Conservation (phyloP, 176 grass and related monocot species). For the Guadua angustifolia region DNA sequence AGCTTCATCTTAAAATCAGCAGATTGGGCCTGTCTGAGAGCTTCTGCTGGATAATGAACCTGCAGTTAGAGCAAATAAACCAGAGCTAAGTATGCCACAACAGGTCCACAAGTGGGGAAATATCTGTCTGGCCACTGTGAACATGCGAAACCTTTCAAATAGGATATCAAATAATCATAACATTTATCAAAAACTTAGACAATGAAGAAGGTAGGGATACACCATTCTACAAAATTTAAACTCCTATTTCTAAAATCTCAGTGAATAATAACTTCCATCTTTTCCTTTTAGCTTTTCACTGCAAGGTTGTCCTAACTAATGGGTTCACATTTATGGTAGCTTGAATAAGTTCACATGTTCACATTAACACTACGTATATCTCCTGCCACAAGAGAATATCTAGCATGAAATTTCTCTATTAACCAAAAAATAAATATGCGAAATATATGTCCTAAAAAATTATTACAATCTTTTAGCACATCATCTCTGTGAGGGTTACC, state of each 20-base stretch:
- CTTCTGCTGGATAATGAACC: conserved; percentile 93
- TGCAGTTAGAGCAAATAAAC: conserved; percentile 48
- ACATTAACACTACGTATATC: background rate
- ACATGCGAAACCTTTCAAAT: background rate
- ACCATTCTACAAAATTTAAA: background rate
- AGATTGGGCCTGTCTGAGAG: conserved; percentile 63
- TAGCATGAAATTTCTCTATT: background rate
- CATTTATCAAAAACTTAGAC: background rate
- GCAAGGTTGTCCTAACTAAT: background rate
- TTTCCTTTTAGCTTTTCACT: conserved; percentile 15
- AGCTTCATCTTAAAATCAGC: conserved; percentile 67
- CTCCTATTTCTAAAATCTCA: background rate
- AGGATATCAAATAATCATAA: conserved; percentile 21
- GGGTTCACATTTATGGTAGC: background rate
- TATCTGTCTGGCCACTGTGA: conserved; percentile 27
- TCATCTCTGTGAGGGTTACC: conserved; percentile 53
- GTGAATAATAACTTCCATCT: background rate
- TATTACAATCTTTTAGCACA: too few relatives aligned
- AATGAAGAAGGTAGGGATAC: background rate
- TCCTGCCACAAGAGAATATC: background rate
- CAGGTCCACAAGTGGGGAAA: too few relatives aligned
- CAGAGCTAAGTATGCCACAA: background rate
- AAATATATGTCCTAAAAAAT: too few relatives aligned
- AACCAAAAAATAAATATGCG: too few relatives aligned
- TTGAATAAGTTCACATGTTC: conserved; percentile 3